Conservation (phyloP, 2,329 filamentous ascomycete species). For the Fonsecaea multimorphosa region DNA sequence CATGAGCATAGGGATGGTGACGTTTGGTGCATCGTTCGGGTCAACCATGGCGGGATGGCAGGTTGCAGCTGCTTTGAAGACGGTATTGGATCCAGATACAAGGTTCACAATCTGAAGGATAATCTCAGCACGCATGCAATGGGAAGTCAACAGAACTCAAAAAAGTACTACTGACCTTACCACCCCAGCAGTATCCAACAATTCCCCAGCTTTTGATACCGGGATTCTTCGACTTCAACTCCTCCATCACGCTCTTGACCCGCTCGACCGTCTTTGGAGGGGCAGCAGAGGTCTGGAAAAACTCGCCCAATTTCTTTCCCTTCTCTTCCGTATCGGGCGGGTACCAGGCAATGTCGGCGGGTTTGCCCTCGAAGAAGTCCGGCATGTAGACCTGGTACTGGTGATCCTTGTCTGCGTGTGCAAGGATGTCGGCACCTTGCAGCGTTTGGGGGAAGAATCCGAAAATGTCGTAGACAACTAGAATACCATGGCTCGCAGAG, state of each 20-base stretch:
- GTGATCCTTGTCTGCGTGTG: conserved; percentile 66
- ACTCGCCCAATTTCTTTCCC: conserved; percentile 63
- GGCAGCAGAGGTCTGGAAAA: conserved; percentile 63
- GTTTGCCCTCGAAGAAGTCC: conserved; percentile 84
- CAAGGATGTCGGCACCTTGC: conserved; percentile 68
- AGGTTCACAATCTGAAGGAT: conserved; percentile 51
- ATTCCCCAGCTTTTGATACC: conserved; percentile 63
- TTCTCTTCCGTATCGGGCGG: conserved; percentile 66
- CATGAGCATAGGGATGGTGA: conserved; percentile 64
- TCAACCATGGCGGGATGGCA: conserved; percentile 68
- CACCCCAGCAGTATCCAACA: conserved; percentile 67
- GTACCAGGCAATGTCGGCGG: conserved; percentile 67
- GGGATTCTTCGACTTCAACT: conserved; percentile 56
- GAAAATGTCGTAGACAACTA: conserved; percentile 63
- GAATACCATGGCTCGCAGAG: conserved; percentile 62
- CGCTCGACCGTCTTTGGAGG: conserved; percentile 64
- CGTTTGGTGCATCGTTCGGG: conserved; percentile 60
- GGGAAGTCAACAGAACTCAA: background rate
- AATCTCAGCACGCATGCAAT: background rate
- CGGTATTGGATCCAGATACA: conserved; percentile 60
- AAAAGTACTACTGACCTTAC: conserved; percentile 45
- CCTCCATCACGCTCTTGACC: conserved; percentile 61
- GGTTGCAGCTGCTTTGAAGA: conserved; percentile 63
- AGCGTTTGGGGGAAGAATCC: conserved; percentile 68
- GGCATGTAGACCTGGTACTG: conserved; percentile 89